Conservation (phyloP, 257 asterid genomes). For the Orobanche coerulescens region DNA sequence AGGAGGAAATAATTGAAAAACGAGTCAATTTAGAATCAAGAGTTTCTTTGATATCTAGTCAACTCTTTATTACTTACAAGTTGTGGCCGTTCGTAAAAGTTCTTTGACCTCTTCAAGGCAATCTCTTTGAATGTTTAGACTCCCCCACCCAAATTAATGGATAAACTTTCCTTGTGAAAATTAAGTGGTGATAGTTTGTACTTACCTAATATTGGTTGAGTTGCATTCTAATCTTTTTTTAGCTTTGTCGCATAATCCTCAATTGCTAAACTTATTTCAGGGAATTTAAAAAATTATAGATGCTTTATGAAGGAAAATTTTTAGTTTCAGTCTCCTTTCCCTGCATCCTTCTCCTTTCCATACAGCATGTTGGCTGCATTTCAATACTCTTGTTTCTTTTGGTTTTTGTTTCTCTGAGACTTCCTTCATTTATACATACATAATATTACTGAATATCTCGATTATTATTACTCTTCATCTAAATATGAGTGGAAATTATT, state of each 20-base stretch:
- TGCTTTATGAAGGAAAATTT: background rate
- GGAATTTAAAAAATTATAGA: background rate
- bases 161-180: background rate
- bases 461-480: background rate
- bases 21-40: constrained; percentile 6
- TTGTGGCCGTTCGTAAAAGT: background rate
- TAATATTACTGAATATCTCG: constrained; percentile 9
- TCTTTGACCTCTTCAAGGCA: background rate
- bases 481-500: background rate
- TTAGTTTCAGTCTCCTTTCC: background rate
- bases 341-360: background rate
- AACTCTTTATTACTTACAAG: background rate
- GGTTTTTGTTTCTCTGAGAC: background rate
- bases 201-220: background rate
- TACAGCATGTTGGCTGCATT: background rate
- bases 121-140: background rate
- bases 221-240: background rate
- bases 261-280: background rate
- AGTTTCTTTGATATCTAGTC: background rate
- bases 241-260: background rate
- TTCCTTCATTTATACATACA: constrained; percentile 2
- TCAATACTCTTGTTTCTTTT: background rate
- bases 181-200: background rate
- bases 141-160: background rate
- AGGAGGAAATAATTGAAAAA: background rate